Evolutionary conservation across 768 basidiomycete genomes (phyloP), one percentile per base, ranked within the genome.

Genomic region (Termitomyces titanicus): DNA sequence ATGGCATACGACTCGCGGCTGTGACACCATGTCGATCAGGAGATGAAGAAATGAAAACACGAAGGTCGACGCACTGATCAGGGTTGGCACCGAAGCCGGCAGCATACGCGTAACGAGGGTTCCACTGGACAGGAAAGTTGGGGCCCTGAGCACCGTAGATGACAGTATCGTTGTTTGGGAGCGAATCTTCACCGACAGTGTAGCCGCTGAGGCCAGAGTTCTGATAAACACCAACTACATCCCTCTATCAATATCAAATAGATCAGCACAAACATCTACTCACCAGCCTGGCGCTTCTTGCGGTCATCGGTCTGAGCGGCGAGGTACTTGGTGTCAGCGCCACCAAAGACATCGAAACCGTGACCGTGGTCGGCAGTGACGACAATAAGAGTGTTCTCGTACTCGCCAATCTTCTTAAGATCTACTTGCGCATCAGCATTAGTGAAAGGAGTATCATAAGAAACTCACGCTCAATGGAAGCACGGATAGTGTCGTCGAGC

Each of bases 351-450:
- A 51, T 78, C 75, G 52, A 78, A 78, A 9, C 76, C 76, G 54
- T 78, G 76, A 17, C 76, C 76, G 51, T 78, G 76, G 58, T 78
- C 76, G 49, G 76, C 76, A 47, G 76, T 78, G 22, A 76, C 71
- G 48, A 78, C 70, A 45, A 76, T 76, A 17, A 78, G 62, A 1
- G 75, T 78, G 49, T 76, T 62, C 9, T 78, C 71, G 34, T 68
- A 66, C 56, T 76, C 72, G 25, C 76, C 75, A 46, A 76, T 75
- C 57, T 70, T 63, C 65, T 75, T 72, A 52, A 78, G 63, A 59
- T 77, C 74, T 77, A 40, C 34, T n/a, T 12, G 40, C 13, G 37
- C 29, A 35, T 59, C 12, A 58, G 35, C 15, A 11, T 48, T 2
- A 24, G 9, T 5, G 27, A 38, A 7, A 25, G 17, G 10, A 17